These are phyloP conservation scores for Pelargonium australe DNA, from an alignment of 441 rosid genomes.

Conservation along the genomic window DNA sequence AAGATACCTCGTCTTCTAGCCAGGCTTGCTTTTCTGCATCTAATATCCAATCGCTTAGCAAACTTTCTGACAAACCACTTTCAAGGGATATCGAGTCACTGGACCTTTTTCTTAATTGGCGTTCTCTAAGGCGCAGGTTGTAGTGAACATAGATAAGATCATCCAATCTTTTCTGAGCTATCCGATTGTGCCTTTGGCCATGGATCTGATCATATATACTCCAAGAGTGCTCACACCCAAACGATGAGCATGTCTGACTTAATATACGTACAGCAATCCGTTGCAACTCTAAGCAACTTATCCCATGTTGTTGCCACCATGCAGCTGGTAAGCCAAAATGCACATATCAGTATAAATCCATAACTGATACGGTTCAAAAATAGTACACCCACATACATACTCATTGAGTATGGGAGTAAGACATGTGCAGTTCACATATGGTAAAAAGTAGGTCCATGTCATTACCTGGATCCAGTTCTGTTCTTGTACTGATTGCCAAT, in stretches of 20 bases:
- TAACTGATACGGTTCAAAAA: background rate
- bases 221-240: conserved; percentile 70
- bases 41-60: conserved; percentile 62
- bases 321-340: conserved; percentile 38
- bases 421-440: conserved; percentile 16
- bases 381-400: background rate
- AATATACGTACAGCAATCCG: conserved; percentile 67
- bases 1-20: conserved; percentile 57
- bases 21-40: conserved; percentile 34
- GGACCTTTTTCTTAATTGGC: conserved; percentile 31
- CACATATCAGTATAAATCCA: conserved; percentile 9
- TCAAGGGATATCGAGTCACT: conserved; percentile 42
- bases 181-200: conserved; percentile 43
- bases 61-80: conserved; percentile 37
- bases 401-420: background rate
- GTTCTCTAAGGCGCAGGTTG: conserved; percentile 57
- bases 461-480: conserved; percentile 75
- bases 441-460: conserved; percentile 5
- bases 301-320: conserved; percentile 89
- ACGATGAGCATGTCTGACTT: conserved; percentile 82
- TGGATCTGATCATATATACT: conserved; percentile 56
- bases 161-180: conserved; percentile 44
- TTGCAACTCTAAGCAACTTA: conserved; percentile 79
- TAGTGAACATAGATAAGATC: conserved; percentile 64
- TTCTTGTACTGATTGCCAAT: conserved; percentile 66